Evolutionary conservation across 305 asterid species (phyloP).

Genomic region (Solanum hybrid): DNA sequence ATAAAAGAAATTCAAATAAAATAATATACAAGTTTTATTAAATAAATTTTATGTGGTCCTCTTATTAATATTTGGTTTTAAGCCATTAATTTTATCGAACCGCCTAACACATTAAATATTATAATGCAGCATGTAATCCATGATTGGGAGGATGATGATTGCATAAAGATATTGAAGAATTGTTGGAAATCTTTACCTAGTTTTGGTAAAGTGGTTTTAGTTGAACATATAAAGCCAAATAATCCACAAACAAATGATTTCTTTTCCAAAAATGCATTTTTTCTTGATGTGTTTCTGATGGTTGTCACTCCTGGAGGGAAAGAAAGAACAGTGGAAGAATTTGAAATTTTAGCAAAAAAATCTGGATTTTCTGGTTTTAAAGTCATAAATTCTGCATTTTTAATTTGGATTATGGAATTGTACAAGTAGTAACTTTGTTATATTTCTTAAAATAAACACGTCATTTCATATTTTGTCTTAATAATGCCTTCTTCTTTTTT

Average conservation of each 20-base stretch:
- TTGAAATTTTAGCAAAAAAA: conserved; percentile 3
- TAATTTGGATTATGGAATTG: conserved; percentile 19
- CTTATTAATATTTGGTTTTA: neutral
- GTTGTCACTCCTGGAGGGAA: conserved; percentile 12
- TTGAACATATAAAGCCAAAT: conserved; percentile 4
- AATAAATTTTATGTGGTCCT: neutral
- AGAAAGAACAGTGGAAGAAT: conserved; percentile 12
- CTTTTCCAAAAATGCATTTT: neutral
- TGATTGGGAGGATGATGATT: conserved; percentile 20
- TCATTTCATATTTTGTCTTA: neutral
- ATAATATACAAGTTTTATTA: neutral
- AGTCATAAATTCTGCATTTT: neutral
- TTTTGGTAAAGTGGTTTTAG: conserved; percentile 6
- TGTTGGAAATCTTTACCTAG: conserved; percentile 11
- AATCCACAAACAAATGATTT: neutral
- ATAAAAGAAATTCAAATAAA: neutral
- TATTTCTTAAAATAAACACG: neutral
- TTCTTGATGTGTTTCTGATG: conserved; percentile 2
- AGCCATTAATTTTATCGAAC: neutral
- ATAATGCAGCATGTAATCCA: conserved; percentile 8
- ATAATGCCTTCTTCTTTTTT: no score
- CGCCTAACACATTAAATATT: neutral
- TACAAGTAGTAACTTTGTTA: conserved; percentile 1
- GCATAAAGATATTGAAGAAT: conserved; percentile 12
- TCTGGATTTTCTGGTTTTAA: conserved; percentile 9